Evolutionary conservation across 345 rosid species (phyloP).

Genomic region (Eucalyptus marginata): DNA sequence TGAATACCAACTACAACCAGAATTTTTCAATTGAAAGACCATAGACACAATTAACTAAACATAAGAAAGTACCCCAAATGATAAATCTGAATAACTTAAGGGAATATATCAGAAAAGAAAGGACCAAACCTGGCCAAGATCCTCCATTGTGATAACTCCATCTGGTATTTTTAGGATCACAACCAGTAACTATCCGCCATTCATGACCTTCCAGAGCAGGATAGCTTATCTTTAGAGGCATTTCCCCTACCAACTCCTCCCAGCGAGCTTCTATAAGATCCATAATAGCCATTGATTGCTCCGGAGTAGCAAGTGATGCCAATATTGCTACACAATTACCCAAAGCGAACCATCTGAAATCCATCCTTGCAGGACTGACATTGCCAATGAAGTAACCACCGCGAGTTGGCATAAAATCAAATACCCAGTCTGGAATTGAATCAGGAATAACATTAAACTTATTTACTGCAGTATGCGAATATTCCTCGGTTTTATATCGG

Average conservation of each 20-base stretch:
- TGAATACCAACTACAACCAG: neutral
- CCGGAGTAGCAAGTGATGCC: conserved; percentile 44
- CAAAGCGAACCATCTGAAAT: conserved; percentile 54
- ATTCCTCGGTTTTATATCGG: conserved; percentile 61
- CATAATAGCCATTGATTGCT: conserved; percentile 61
- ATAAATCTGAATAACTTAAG: neutral
- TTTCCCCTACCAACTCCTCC: conserved; percentile 69
- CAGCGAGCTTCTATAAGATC: conserved; percentile 59
- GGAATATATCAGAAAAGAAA: neutral
- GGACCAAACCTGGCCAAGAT: conserved; percentile 57
- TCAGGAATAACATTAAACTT: conserved; percentile 70
- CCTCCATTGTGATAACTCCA: conserved; percentile 75
- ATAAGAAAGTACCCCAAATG: neutral
- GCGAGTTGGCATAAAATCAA: conserved; percentile 48
- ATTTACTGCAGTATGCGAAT: conserved; percentile 64
- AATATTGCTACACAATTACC: conserved; percentile 53
- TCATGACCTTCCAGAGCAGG: conserved; percentile 58
- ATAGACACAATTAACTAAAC: neutral
- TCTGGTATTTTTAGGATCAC: conserved; percentile 59
- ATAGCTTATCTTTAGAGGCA: conserved; percentile 49
- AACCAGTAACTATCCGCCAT: conserved; percentile 55
- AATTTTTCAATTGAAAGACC: neutral
- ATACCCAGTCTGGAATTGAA: conserved; percentile 62
- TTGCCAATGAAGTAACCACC: conserved; percentile 69
- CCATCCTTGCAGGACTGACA: conserved; percentile 68